Conservation (phyloP, 2,329 filamentous ascomycete species). For the Delphinella strobiligena region DNA sequence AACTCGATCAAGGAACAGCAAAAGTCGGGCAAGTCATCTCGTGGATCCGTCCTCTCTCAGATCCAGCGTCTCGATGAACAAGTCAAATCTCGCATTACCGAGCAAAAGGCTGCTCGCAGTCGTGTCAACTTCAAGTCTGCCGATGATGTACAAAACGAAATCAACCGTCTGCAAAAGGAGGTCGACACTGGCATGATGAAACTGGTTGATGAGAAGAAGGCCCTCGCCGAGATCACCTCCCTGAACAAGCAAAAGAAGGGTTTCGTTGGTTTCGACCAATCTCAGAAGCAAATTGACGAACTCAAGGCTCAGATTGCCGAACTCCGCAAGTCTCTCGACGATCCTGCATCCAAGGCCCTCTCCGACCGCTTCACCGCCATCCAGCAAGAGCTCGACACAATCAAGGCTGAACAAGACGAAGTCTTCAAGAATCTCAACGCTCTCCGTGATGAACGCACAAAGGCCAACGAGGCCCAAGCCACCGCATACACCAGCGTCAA, state of each 20-base stretch:
- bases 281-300: constrained; percentile 81
- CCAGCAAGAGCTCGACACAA: constrained; percentile 73
- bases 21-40: constrained; percentile 72
- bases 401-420: constrained; percentile 87
- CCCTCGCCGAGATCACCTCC: constrained; percentile 67
- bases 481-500: constrained; percentile 72
- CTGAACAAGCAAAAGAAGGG: constrained; percentile 84
- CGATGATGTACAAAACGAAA: constrained; percentile 78
- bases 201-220: constrained; percentile 95
- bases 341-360: constrained; percentile 80
- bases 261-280: constrained; percentile 72
- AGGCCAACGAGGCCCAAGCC: constrained; percentile 74
- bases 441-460: constrained; percentile 75
- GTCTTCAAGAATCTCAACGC: constrained; percentile 78
- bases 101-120: constrained; percentile 75
- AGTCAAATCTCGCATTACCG: constrained; percentile 69
- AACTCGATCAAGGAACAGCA: constrained; percentile 80
- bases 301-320: constrained; percentile 78
- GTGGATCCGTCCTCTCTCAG: constrained; percentile 69
- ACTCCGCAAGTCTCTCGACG: constrained; percentile 78
- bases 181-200: constrained; percentile 87
- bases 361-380: constrained; percentile 77
- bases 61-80: constrained; percentile 86
- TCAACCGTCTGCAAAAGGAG: constrained; percentile 67
- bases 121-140: constrained; percentile 75